phyloP scores from a whole-genome alignment of 2,329 filamentous ascomycete species.

The Orbilia javanica region DNA sequence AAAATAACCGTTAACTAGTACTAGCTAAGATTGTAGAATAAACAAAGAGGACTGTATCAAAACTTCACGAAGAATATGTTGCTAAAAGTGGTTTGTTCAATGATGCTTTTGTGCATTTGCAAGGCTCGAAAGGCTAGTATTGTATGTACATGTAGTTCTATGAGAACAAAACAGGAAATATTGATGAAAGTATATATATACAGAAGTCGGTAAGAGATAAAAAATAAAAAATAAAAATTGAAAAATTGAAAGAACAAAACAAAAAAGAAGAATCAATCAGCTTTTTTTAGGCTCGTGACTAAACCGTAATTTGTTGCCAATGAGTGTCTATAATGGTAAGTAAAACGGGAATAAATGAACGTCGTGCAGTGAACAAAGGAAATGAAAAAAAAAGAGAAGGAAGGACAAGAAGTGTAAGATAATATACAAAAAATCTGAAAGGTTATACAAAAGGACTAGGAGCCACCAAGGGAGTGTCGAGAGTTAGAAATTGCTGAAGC shows the following conservation, averaged over 20 bases:
- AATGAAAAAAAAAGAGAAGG: conserved; percentile 5
- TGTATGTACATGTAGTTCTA: conserved; percentile 45
- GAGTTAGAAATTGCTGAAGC: conserved; percentile 42
- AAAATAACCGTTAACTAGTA: background rate
- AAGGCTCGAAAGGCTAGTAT: conserved; percentile 27
- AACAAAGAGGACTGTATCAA: background rate
- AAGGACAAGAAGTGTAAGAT: background rate
- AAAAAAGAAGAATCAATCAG: conserved; percentile 20
- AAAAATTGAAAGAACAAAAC: background rate
- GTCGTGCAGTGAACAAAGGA: conserved; percentile 29
- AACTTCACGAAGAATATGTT: background rate
- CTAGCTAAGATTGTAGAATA: background rate
- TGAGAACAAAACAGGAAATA: conserved; percentile 32
- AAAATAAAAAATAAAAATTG: no score
- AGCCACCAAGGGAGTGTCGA: conserved; percentile 56
- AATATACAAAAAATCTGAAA: conserved; percentile 48
- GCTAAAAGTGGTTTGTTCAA: background rate
- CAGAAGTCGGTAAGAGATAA: conserved; percentile 47
- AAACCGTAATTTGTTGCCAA: conserved; percentile 50
- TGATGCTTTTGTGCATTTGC: conserved; percentile 28
- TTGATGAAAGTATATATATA: conserved; percentile 32
- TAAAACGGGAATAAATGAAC: conserved; percentile 8
- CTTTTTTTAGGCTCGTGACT: conserved; percentile 31
- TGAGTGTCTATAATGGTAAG: conserved; percentile 49
- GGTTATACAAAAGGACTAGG: conserved; percentile 18